phyloP scores from a whole-genome alignment of 108 stramenopile species.

The Schizochytrium sp. region DNA sequence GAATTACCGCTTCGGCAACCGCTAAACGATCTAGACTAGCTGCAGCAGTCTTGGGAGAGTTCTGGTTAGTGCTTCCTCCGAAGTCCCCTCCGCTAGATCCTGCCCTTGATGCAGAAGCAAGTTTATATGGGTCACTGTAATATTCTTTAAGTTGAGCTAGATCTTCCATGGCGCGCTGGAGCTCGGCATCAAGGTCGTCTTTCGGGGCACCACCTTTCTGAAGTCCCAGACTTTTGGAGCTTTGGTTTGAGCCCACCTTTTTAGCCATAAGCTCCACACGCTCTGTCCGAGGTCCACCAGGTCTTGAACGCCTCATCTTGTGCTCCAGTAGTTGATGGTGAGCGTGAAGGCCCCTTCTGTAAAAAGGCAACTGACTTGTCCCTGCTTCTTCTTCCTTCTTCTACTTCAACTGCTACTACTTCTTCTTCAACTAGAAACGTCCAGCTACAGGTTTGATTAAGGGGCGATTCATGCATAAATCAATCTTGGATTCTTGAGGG shows the following conservation, averaged over 20 bases:
- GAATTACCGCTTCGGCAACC: slow-evolving; percentile 53
- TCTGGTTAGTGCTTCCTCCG: too few species aligned
- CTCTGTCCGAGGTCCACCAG: neutral
- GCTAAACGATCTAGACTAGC: neutral
- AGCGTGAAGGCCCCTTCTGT: neutral
- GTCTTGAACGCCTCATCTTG: neutral
- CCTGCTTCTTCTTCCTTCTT: too few species aligned
- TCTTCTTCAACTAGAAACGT: too few species aligned
- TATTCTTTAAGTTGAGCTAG: slow-evolving; percentile 43
- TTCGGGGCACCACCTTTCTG: neutral
- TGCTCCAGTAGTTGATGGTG: neutral
- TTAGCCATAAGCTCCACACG: neutral
- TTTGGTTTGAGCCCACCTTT: neutral
- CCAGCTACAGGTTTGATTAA: too few species aligned
- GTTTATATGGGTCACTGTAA: slow-evolving; percentile 32
- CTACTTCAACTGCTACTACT: too few species aligned
- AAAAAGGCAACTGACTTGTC: too few species aligned
- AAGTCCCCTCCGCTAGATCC: too few species aligned
- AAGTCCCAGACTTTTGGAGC: neutral
- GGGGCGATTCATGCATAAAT: too few species aligned
- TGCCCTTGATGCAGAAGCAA: neutral
- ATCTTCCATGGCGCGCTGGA: slow-evolving; percentile 46
- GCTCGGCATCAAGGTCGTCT: slow-evolving; percentile 41
- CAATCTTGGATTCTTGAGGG: too few species aligned
- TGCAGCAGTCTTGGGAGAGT: too few species aligned